Evolutionary conservation across 2,329 filamentous ascomycete species (phyloP).

Genomic region (Aspergillus japonicus): DNA sequence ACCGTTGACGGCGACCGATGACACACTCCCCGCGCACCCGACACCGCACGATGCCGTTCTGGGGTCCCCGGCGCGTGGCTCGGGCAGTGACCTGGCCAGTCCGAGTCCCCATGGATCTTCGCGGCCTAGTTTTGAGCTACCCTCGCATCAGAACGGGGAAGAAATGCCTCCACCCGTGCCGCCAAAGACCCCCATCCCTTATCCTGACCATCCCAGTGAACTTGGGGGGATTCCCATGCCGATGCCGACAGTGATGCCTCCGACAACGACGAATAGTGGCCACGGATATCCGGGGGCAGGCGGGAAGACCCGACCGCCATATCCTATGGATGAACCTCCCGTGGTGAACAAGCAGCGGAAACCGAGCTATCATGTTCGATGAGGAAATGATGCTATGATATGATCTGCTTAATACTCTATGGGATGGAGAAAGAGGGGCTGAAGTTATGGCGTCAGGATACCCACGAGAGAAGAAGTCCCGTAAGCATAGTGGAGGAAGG

Average conservation of each 20-base stretch:
- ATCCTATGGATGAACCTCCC: slow-evolving; percentile 78
- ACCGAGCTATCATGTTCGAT: slow-evolving; percentile 65
- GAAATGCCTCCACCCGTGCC: slow-evolving; percentile 65
- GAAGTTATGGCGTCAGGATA: not conserved
- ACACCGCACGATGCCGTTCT: slow-evolving; percentile 28
- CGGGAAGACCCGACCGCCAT: slow-evolving; percentile 59
- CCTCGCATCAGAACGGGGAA: slow-evolving; percentile 19
- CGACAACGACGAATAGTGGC: slow-evolving; percentile 26
- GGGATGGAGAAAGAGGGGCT: not conserved
- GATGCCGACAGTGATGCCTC: slow-evolving; percentile 26
- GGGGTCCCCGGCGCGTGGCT: slow-evolving; percentile 26
- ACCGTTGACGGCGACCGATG: slow-evolving; percentile 32
- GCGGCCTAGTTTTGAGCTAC: slow-evolving; percentile 34
- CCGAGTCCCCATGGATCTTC: slow-evolving; percentile 37
- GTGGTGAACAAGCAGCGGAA: slow-evolving; percentile 83
- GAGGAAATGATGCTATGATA: slow-evolving; percentile 18
- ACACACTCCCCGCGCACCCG: slow-evolving; percentile 30
- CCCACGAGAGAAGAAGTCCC: not conserved
- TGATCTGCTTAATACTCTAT: slow-evolving; percentile 2
- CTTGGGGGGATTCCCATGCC: slow-evolving; percentile 35
- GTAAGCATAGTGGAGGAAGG: not conserved
- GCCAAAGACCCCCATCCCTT: slow-evolving; percentile 72
- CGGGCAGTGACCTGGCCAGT: slow-evolving; percentile 27
- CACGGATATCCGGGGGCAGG: slow-evolving; percentile 14
- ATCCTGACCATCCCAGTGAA: slow-evolving; percentile 35